A percentile compares a stretch with the other conserved stretches of the same genome.
Conservation (phyloP, 192 early-diverging fungal genomes). For the Dissophora globulifera region DNA sequence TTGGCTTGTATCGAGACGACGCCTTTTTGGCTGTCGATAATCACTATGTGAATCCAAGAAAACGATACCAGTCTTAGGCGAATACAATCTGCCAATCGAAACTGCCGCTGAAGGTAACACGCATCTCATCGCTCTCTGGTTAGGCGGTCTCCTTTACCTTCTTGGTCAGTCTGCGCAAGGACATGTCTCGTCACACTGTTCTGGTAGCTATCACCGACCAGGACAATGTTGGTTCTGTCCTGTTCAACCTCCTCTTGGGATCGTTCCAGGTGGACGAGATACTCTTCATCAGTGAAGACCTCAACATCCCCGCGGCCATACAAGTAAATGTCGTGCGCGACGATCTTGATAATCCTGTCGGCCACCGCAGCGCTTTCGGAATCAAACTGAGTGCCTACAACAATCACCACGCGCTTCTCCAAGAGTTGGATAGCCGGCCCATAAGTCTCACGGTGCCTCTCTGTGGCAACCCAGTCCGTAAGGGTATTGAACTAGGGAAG, state of each 20-base stretch:
- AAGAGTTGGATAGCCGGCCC: slow-evolving; percentile 66
- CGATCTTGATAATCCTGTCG: slow-evolving; percentile 62
- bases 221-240: slow-evolving; percentile 62
- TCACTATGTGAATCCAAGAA: slow-evolving; percentile 18
- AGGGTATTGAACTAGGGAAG: slow-evolving; percentile 2
- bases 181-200: slow-evolving; percentile 61
- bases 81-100: too few species aligned
- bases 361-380: slow-evolving; percentile 1
- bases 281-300: slow-evolving; percentile 68
- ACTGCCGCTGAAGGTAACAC: background rate
- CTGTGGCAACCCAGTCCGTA: slow-evolving; percentile 36
- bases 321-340: slow-evolving; percentile 73
- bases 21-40: slow-evolving; percentile 6
- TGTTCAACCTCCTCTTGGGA: background rate
- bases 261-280: slow-evolving; percentile 46
- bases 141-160: slow-evolving; percentile 51
- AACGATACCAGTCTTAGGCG: too few species aligned
- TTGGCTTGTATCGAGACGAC: background rate
- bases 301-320: slow-evolving; percentile 70
- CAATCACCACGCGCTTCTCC: slow-evolving; percentile 24
- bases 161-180: slow-evolving; percentile 37
- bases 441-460: slow-evolving; percentile 71
- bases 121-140: background rate
- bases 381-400: slow-evolving; percentile 37
- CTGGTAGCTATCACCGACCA: slow-evolving; percentile 69